These are phyloP conservation scores for Encephalitozoon romaleae DNA, from an alignment of 371 early-diverging fungal species.

Conservation along the genomic window DNA sequence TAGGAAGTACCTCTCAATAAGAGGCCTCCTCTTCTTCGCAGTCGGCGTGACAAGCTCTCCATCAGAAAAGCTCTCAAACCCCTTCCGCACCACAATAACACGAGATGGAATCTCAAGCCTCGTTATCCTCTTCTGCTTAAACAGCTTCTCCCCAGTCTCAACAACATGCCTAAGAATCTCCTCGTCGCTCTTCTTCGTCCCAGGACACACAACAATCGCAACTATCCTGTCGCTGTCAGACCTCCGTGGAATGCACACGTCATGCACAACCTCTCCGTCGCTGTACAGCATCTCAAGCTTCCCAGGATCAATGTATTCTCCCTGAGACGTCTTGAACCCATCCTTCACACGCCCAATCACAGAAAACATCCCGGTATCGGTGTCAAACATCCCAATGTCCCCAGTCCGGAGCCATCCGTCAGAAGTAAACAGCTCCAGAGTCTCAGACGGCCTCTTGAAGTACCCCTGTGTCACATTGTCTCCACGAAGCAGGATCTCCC, in stretches of 20 bases:
- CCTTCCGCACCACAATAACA: slow-evolving; percentile 41
- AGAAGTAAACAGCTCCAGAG: slow-evolving; percentile 67
- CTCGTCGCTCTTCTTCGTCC: not conserved
- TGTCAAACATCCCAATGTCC: slow-evolving; percentile 75
- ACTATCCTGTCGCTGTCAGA: slow-evolving; percentile 51
- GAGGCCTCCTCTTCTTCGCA: slow-evolving; percentile 56
- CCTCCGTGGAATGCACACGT: slow-evolving; percentile 58
- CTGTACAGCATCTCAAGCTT: slow-evolving; percentile 70
- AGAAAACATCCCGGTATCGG: slow-evolving; percentile 63
- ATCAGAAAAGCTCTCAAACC: slow-evolving; percentile 41
- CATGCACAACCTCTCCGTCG: slow-evolving; percentile 45
- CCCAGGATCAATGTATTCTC: slow-evolving; percentile 94
- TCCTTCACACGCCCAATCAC: slow-evolving; percentile 90
- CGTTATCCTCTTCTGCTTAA: slow-evolving; percentile 45
- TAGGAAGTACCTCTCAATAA: slow-evolving; percentile 48
- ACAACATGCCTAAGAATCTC: slow-evolving; percentile 25
- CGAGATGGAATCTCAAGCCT: slow-evolving; percentile 60
- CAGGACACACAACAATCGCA: slow-evolving; percentile 53
- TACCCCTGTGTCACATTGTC: slow-evolving; percentile 65
- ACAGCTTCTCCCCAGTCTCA: slow-evolving; percentile 32
- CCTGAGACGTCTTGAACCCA: slow-evolving; percentile 85
- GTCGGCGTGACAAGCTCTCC: slow-evolving; percentile 60
- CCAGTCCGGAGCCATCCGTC: slow-evolving; percentile 84
- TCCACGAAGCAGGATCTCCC: slow-evolving; percentile 81
- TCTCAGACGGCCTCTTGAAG: slow-evolving; percentile 71